phyloP scores from a whole-genome alignment of 1,284 basidiomycete genomes.

The Porodaedalea pini region DNA sequence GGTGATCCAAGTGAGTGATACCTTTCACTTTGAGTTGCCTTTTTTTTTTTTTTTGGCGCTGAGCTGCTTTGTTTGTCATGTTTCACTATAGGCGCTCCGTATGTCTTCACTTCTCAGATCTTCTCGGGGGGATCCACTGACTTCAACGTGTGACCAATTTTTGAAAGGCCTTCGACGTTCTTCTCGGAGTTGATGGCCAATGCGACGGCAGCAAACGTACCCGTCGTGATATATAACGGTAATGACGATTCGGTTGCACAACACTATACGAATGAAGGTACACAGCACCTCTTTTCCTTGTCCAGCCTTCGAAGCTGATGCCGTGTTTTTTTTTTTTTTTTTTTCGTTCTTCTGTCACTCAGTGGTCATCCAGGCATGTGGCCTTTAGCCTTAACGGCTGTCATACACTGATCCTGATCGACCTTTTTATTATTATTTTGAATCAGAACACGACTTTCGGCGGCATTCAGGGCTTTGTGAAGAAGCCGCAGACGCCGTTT shows the following conservation, averaged over 20 bases:
- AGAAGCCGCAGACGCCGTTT: conserved; percentile 63
- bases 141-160: not conserved
- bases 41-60: conserved; percentile 8
- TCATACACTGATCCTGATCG: not conserved
- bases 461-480: conserved; percentile 66
- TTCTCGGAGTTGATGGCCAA: conserved; percentile 62
- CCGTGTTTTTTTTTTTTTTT: not conserved
- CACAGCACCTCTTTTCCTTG: not conserved
- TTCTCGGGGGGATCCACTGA: not conserved
- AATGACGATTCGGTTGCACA: conserved; percentile 65
- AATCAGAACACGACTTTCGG: conserved; percentile 66
- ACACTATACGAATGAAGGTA: conserved; percentile 63
- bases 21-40: not conserved
- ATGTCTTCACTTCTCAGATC: conserved; percentile 24
- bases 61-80: no score
- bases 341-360: conserved; percentile 9
- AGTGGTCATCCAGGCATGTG: conserved; percentile 60
- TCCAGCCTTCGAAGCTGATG: not conserved
- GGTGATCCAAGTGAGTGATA: conserved; percentile 43
- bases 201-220: conserved; percentile 45
- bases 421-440: not conserved
- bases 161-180: conserved; percentile 56
- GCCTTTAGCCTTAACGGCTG: not conserved
- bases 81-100: conserved; percentile 42
- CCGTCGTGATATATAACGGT: conserved; percentile 59